These are phyloP conservation scores for Fusarium anguioides DNA, from an alignment of 2,329 filamentous ascomycete genomes.

Conservation along the genomic window DNA sequence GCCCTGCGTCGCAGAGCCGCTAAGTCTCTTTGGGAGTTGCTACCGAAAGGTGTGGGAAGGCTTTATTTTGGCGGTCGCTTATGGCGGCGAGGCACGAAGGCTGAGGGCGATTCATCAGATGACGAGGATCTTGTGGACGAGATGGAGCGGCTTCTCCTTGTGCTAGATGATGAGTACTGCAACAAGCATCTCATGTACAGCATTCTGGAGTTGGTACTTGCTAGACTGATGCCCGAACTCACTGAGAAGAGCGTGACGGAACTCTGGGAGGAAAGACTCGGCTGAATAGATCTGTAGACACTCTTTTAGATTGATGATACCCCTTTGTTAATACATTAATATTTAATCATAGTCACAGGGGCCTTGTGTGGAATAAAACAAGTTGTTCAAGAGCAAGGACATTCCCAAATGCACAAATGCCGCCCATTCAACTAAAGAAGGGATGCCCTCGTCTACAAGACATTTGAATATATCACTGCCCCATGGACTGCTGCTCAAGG, in stretches of 20 bases:
- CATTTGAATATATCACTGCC: slow-evolving; percentile 10
- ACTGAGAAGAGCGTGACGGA: slow-evolving; percentile 76
- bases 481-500: not conserved
- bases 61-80: slow-evolving; percentile 62
- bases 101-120: slow-evolving; percentile 39
- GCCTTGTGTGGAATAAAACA: not conserved
- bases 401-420: slow-evolving; percentile 44
- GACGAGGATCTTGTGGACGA: slow-evolving; percentile 63
- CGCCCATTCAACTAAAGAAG: slow-evolving; percentile 43
- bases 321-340: slow-evolving; percentile 23
- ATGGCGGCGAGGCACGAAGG: slow-evolving; percentile 41
- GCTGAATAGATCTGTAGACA: slow-evolving; percentile 35
- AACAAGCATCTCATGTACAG: slow-evolving; percentile 93
- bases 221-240: slow-evolving; percentile 86
- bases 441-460: slow-evolving; percentile 31
- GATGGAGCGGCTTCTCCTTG: slow-evolving; percentile 74
- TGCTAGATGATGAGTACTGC: slow-evolving; percentile 85
- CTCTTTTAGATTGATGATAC: slow-evolving; percentile 38
- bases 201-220: slow-evolving; percentile 83
- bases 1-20: slow-evolving; percentile 76
- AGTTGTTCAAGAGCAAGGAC: slow-evolving; percentile 38
- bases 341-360: not conserved
- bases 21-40: slow-evolving; percentile 63
- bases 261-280: slow-evolving; percentile 78
- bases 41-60: slow-evolving; percentile 60